Evolutionary conservation across 768 basidiomycete species (phyloP), one percentile per base, ranked within the genome.

Genomic region (Lactarius sanguifluus): DNA sequence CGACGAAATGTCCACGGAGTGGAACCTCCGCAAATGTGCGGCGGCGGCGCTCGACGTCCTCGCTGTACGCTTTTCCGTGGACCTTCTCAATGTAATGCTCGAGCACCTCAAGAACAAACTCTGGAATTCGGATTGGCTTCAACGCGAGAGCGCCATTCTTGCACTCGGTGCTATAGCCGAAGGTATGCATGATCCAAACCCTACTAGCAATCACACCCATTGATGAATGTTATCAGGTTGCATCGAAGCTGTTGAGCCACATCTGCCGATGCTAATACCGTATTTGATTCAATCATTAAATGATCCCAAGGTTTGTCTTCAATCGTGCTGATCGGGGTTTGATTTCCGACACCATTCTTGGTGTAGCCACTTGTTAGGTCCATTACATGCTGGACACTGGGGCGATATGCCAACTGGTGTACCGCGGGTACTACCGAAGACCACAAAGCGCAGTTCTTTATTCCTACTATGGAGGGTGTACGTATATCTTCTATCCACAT

Each of bases 371-470:
- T 98, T 47, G 93, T 99, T 10, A 89, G 97, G 64, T 98, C 97
- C 2, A 99, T 99, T 73, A 94, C 96, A 18, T 99, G 97, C 76
- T 99, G 97, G 97, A 98, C 96, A 0, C 83, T 99, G n/a, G 96
- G 97, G 18, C 89, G 97, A 59, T 99, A 99, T 77, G 94, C 96
- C 38, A 94, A 91, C 73, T 99, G 97, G 97, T 94, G 91, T 71
- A 93, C 92, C n/a, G 88, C 90, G 74, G 84, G 86, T 32, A 81
- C 84, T 66, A 89, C 90, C 3, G 90, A 92, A 64, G 94, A 95
- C 60, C 95, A 96, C 80, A 92, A 91, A 77, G 88, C 83, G 62
- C 83, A 82, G 63, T 98, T 90, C 79, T 99, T 99, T 75, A 89
- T 98, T 36, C 97, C 97, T 0, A 96, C 95, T 16, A 92, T 99